Base-by-base conservation (phyloP, 1,284 basidiomycete species). In the Volvariella volvacea region DNA sequence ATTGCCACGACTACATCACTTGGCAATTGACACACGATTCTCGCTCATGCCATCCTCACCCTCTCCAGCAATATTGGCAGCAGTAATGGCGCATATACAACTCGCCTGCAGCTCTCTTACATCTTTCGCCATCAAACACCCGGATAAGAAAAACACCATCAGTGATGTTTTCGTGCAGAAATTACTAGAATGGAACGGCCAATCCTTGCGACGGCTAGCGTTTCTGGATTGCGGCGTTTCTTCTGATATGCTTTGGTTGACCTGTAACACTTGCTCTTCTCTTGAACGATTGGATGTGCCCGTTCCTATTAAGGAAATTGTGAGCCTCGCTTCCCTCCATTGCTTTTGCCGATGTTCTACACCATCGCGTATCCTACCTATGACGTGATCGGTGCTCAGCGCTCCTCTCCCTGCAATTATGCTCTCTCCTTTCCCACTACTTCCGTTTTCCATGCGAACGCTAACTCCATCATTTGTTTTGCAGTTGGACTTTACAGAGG, bases 11-110 rank as follows among this genome's bases (percentile, higher is more conserved):
- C 67, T 85, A 1, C 68, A 63, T 0, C 71, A 80, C 52, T 65
- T 83, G 1, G 65, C 80, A 1, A 52, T 85, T 28, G 78, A 84
- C 50, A 60, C 68, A 1, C 71, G 70, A 32, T 63, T 64, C 22
- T 52, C 54, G 7, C 8, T 20, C 1, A 49, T 60, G 32, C 52
- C 60, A 16, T 55, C 65, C n/a, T 56, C 64, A 3, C 50, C 62
- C 22, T 54, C 61, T 1, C 62, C 62, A 2, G 48, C 64, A 1
- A 58, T 73, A 30, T 62, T 74, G 48, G 48, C 55, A 16, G 53
- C 64, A 2, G 57, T 71, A 53, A 54, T 71, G 41, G 48, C 56
- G 42, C 52, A 70, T 55, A 47, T 73, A 22, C 57, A 61, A 48
- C 55, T 58, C 7, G 71, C 68, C 41, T 60, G 63, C 1, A 65